Evolutionary conservation across 768 basidiomycete species (phyloP).

Genomic region (Mrakia blollopis): DNA sequence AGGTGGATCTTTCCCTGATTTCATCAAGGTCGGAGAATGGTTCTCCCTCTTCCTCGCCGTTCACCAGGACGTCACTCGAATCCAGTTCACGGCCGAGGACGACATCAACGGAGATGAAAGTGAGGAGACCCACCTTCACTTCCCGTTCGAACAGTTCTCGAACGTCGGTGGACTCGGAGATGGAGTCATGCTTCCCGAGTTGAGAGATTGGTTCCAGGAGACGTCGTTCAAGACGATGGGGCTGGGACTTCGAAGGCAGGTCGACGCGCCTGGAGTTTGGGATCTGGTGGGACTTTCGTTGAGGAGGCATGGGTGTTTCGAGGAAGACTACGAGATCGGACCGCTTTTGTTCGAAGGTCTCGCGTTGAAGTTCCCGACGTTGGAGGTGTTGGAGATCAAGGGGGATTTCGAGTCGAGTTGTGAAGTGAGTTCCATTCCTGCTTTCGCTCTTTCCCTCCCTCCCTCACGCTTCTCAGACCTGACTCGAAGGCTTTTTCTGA

Average conservation of each 20-base stretch:
- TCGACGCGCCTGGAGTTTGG: neutral
- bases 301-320: neutral
- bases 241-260: neutral
- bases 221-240: neutral
- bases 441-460: neutral
- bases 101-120: neutral
- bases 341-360: neutral
- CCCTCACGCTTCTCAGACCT: neutral
- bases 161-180: neutral
- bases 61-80: neutral
- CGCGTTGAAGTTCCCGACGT: neutral
- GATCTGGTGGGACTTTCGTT: neutral
- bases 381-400: neutral
- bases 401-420: neutral
- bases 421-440: neutral
- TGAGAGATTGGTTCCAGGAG: neutral
- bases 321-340: neutral
- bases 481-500: neutral
- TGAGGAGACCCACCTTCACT: neutral
- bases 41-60: neutral
- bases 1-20: neutral
- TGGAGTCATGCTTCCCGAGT: neutral
- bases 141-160: neutral
- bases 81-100: neutral
- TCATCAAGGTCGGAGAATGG: neutral